Evolutionary conservation across 768 basidiomycete species (phyloP).

Genomic region (Arthromyces matolae): DNA sequence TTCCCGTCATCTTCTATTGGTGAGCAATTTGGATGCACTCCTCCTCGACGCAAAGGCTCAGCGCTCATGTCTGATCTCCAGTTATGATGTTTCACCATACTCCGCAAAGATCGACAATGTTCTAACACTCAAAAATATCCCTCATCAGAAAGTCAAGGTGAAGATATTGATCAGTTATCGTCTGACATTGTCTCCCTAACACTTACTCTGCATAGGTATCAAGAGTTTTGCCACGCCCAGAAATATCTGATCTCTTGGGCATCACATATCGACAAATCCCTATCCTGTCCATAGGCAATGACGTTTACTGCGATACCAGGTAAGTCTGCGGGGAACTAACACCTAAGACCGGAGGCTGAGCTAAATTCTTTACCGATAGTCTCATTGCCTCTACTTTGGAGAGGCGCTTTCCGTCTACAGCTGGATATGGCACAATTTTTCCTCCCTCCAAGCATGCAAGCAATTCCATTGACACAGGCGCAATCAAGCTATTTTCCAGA

Average conservation of each 20-base stretch:
- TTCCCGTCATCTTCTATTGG: constrained; percentile 45
- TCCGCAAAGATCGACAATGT: constrained; percentile 49
- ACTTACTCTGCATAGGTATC: constrained; percentile 37
- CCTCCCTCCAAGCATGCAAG: constrained; percentile 40
- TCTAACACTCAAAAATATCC: constrained; percentile 46
- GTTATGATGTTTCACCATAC: constrained; percentile 53
- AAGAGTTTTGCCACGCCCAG: constrained; percentile 49
- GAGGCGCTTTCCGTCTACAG: constrained; percentile 47
- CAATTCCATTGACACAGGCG: constrained; percentile 39
- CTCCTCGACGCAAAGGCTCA: too few relatives aligned
- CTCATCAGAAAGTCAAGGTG: constrained; percentile 46
- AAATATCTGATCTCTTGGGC: constrained; percentile 49
- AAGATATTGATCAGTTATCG: too few relatives aligned
- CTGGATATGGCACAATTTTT: constrained; percentile 46
- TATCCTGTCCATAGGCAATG: constrained; percentile 56
- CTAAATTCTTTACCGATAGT: constrained; percentile 17
- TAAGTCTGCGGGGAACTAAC: too few relatives aligned
- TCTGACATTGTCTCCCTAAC: too few relatives aligned
- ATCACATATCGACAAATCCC: constrained; percentile 57
- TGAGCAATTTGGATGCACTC: constrained; percentile 22
- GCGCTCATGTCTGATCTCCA: too few relatives aligned
- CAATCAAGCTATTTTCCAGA: constrained; percentile 46
- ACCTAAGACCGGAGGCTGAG: too few relatives aligned
- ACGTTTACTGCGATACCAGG: constrained; percentile 59
- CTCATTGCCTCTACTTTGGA: constrained; percentile 51